These are phyloP conservation scores for Aegilops tauschii DNA, from an alignment of 176 grass and related monocot species.

Conservation along the genomic window DNA sequence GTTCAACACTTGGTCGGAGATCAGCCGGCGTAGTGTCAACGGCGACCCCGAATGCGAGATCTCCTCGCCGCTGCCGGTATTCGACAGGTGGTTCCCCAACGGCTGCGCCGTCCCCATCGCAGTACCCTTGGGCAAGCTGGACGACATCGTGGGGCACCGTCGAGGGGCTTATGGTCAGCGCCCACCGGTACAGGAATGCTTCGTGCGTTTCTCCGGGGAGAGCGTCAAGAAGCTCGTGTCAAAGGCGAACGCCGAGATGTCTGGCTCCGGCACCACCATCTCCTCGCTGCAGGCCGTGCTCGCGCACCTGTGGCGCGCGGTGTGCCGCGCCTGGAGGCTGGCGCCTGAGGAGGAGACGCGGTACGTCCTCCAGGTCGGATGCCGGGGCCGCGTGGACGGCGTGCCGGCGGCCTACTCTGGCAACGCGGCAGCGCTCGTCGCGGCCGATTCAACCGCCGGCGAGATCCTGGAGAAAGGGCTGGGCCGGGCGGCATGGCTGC, in stretches of 20 bases:
- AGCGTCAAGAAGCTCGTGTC: background rate
- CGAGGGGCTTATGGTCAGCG: background rate
- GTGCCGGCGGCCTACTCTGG: background rate
- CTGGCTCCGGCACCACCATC: background rate
- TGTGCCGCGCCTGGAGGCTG: background rate
- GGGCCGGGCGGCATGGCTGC: background rate
- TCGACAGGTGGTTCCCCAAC: background rate
- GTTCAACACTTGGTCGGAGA: slow-evolving; percentile 43
- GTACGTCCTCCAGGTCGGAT: background rate
- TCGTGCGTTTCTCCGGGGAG: background rate
- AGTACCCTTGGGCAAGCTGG: background rate
- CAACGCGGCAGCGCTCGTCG: background rate
- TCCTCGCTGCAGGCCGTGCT: too few species aligned
- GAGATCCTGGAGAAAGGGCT: background rate
- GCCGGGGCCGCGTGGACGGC: background rate
- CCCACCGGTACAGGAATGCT: background rate
- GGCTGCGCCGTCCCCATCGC: background rate
- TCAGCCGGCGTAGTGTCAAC: background rate
- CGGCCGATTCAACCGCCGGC: background rate
- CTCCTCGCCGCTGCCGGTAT: background rate
- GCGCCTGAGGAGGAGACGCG: background rate
- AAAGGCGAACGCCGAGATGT: background rate
- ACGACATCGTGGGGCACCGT: background rate
- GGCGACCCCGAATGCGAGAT: background rate
- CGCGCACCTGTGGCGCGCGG: background rate